A percentile compares a stretch with the other conserved stretches of the same genome.
phyloP scores from a whole-genome alignment of 2,329 filamentous ascomycete species.

The Chaetomiaceae sp. region DNA sequence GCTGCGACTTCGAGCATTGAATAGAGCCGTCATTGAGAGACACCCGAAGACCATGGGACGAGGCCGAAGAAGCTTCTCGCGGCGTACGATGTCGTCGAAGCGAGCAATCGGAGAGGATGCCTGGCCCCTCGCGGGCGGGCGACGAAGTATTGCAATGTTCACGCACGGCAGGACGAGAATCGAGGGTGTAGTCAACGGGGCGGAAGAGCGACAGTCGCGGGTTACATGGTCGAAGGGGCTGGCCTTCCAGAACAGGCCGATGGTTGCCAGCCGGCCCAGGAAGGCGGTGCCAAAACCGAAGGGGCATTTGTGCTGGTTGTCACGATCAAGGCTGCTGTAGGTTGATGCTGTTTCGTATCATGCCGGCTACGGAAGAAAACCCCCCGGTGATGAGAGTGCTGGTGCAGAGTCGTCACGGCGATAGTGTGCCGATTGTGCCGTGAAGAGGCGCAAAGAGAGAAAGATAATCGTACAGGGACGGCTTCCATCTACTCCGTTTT shows the following conservation, averaged over 20 bases:
- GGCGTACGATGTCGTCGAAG: background rate
- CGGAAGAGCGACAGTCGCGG: constrained; percentile 8
- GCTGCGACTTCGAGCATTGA: too few species aligned
- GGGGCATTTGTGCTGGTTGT: constrained; percentile 10
- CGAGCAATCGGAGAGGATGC: background rate
- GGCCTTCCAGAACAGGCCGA: constrained; percentile 9
- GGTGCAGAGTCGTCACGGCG: constrained; percentile 18
- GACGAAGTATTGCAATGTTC: constrained; percentile 11
- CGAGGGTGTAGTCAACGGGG: constrained; percentile 4
- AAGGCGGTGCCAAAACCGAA: constrained; percentile 11
- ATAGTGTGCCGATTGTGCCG: constrained; percentile 15
- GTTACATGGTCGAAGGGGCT: constrained; percentile 11
- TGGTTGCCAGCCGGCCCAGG: constrained; percentile 11
- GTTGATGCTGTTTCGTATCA: constrained; percentile 19
- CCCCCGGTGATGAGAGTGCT: constrained; percentile 10
- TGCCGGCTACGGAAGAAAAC: constrained; percentile 18
- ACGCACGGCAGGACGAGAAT: constrained; percentile 11
- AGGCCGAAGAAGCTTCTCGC: background rate
- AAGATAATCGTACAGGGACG: constrained; percentile 30
- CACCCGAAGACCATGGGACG: background rate
- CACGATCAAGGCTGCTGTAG: constrained; percentile 15
- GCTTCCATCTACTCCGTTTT: constrained; percentile 27
- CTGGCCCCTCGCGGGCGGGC: background rate
- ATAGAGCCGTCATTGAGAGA: too few species aligned
- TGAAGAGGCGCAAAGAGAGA: constrained; percentile 15